Conservation (phyloP, 768 basidiomycete species). For the Butyriboletus loyo region DNA sequence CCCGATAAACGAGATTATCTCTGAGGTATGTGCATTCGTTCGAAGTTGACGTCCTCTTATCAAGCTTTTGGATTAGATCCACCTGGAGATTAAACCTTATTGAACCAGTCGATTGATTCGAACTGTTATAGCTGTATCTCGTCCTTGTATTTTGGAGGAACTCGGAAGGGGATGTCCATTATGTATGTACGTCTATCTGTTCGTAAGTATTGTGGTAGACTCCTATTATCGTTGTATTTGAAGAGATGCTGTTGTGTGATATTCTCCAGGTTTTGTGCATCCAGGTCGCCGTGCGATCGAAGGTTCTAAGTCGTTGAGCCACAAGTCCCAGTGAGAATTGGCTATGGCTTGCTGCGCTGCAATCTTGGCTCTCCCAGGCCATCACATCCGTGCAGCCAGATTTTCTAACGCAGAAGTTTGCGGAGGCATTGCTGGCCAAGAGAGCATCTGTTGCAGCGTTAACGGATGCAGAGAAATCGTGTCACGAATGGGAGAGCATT, state of each 20-base stretch:
- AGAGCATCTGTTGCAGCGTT: no score
- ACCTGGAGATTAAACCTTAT: slow-evolving; percentile 29
- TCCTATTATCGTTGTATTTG: background rate
- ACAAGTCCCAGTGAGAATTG: background rate
- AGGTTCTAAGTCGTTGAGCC: background rate
- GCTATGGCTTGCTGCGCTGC: background rate
- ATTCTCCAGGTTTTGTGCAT: background rate
- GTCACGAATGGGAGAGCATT: no score
- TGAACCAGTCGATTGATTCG: slow-evolving; percentile 17
- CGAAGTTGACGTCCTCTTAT: background rate
- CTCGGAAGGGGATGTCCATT: background rate
- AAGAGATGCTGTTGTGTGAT: background rate
- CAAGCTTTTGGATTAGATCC: slow-evolving; percentile 16
- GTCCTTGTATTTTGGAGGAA: background rate
- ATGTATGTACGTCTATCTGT: slow-evolving; percentile 5
- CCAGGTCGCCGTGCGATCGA: background rate
- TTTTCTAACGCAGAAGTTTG: no score
- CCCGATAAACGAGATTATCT: slow-evolving; percentile 29
- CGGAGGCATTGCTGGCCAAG: no score
- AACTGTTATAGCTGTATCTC: slow-evolving; percentile 7
- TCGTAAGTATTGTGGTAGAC: background rate
- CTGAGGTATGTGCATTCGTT: slow-evolving; percentile 21
- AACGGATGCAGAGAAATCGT: no score
- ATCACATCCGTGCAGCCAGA: no score
- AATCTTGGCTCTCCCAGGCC: no score